Evolutionary conservation across 768 basidiomycete genomes (phyloP).

Genomic region (Boletus vinaceobasis): DNA sequence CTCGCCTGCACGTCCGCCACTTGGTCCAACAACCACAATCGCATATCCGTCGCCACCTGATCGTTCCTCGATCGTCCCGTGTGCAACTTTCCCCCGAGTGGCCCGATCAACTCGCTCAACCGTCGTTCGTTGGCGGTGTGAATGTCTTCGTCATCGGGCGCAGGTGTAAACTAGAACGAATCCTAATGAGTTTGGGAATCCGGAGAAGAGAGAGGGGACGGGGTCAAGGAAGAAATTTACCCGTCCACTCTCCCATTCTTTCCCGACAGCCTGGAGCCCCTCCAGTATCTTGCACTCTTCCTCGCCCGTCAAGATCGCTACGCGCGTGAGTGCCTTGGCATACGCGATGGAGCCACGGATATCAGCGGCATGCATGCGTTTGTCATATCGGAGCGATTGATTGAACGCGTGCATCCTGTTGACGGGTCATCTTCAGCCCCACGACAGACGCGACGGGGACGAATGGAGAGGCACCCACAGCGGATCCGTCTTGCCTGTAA

Average conservation of each 20-base stretch:
- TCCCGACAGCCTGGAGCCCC: constrained; percentile 70
- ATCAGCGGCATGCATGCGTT: constrained; percentile 90
- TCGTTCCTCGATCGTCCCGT: constrained; percentile 97
- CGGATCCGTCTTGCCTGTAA: constrained; percentile 84
- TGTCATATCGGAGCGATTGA: constrained; percentile 92
- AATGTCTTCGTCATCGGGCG: constrained; percentile 96
- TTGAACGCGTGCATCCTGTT: constrained; percentile 95
- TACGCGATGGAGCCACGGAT: constrained; percentile 95
- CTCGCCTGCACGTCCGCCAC: constrained; percentile 61
- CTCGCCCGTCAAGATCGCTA: constrained; percentile 73
- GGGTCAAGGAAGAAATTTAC: constrained; percentile 33
- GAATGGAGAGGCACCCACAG: constrained; percentile 3
- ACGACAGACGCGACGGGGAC: neutral
- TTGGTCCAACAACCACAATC: constrained; percentile 89
- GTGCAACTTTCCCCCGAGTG: constrained; percentile 92
- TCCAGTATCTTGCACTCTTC: constrained; percentile 72
- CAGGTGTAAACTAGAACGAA: constrained; percentile 58
- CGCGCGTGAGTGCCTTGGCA: constrained; percentile 77
- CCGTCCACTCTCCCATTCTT: constrained; percentile 80
- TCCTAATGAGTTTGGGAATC: neutral
- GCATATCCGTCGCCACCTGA: constrained; percentile 98
- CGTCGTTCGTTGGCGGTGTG: constrained; percentile 98
- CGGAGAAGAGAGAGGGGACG: neutral
- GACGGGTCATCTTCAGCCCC: neutral
- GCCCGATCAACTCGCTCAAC: constrained; percentile 87